Evolutionary conservation across 352 stramenopile species (phyloP).

Genomic region (Saprolegnia diclina): DNA sequence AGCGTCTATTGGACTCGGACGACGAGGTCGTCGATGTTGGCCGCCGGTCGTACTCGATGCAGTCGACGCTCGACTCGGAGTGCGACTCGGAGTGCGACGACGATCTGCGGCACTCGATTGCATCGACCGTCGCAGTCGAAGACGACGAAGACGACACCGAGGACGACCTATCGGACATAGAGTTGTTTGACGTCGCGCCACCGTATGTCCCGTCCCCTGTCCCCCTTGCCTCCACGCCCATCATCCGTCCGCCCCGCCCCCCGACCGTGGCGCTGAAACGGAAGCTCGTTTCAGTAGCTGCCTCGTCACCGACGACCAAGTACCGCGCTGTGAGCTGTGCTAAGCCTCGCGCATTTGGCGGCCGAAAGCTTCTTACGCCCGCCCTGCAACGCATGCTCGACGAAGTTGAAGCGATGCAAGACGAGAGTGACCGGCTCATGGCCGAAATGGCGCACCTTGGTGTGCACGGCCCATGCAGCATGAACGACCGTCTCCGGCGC

Average conservation of each 20-base stretch:
- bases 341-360: slow-evolving; percentile 25
- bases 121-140: slow-evolving; percentile 24
- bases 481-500: slow-evolving; percentile 28
- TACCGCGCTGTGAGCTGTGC: slow-evolving; percentile 2
- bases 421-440: slow-evolving; percentile 30
- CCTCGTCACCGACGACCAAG: background rate
- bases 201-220: too few species aligned
- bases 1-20: background rate
- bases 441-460: slow-evolving; percentile 1
- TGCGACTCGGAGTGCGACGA: slow-evolving; percentile 11
- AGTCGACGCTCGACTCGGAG: slow-evolving; percentile 16
- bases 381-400: slow-evolving; percentile 32
- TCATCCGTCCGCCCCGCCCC: background rate
- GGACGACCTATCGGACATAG: background rate
- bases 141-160: slow-evolving; percentile 24
- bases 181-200: background rate
- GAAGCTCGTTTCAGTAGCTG: background rate
- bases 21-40: background rate
- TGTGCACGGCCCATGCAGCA: slow-evolving; percentile 11
- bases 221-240: background rate
- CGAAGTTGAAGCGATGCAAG: slow-evolving; percentile 34
- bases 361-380: background rate
- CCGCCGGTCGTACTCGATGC: slow-evolving; percentile 6
- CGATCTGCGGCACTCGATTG: slow-evolving; percentile 13
- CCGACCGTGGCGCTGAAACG: background rate